Conservation (phyloP, 2,329 filamentous ascomycete species). For the Paraphoma chrysanthemicola region DNA sequence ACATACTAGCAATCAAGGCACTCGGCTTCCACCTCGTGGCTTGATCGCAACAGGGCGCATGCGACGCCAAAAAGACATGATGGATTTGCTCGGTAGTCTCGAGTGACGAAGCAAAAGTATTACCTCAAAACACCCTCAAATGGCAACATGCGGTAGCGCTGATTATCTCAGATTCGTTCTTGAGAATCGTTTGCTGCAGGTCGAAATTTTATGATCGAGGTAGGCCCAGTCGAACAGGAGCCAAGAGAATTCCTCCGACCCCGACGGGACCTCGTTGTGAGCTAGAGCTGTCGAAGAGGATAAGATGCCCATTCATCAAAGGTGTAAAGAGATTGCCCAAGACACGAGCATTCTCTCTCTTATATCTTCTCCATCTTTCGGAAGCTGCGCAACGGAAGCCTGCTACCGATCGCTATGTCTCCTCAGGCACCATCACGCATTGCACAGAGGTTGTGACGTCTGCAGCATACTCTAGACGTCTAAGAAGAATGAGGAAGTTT, state of each 20-base stretch:
- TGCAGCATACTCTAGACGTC: not conserved
- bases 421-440: not conserved
- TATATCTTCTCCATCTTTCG: not conserved
- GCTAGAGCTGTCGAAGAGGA: no score
- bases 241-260: no score
- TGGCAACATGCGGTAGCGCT: no score
- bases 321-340: not conserved
- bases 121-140: not conserved
- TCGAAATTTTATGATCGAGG: no score
- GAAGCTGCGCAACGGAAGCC: not conserved
- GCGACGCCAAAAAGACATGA: constrained; percentile 3
- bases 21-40: not conserved
- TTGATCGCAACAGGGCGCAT: not conserved
- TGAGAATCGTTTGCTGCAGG: no score
- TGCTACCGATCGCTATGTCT: not conserved
- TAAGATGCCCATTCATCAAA: no score
- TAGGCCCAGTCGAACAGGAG: no score
- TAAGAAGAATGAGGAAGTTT: constrained; percentile 3
- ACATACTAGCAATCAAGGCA: not conserved
- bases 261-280: no score
- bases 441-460: not conserved
- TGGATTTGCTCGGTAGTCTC: not conserved
- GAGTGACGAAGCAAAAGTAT: not conserved
- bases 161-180: no score
- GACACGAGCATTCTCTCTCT: not conserved